These are phyloP conservation scores for Trichophyton simii DNA, from an alignment of 2,329 filamentous ascomycete species.

Conservation along the genomic window DNA sequence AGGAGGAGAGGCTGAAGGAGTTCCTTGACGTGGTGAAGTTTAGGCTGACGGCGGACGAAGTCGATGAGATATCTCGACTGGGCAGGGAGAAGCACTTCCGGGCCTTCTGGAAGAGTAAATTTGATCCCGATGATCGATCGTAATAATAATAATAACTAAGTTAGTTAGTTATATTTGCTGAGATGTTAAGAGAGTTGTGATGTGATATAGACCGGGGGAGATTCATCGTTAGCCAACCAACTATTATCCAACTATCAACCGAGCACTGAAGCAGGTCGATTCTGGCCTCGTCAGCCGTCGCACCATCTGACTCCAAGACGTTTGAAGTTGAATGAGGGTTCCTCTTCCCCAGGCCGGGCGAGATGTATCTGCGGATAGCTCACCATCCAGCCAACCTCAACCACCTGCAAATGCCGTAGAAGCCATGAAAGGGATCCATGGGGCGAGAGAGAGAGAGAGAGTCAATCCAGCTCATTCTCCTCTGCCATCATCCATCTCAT, in stretches of 20 bases:
- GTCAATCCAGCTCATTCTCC: too few relatives aligned
- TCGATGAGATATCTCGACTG: conserved; percentile 39
- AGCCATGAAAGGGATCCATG: too few relatives aligned
- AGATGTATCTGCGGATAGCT: too few relatives aligned
- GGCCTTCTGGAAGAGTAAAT: conserved; percentile 41
- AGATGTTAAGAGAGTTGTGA: too few relatives aligned
- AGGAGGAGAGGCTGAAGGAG: conserved; percentile 47
- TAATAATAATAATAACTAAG: conserved; percentile 4
- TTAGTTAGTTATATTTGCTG: neutral
- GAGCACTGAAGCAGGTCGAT: too few relatives aligned
- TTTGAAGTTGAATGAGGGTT: neutral
- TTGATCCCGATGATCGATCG: conserved; percentile 33
- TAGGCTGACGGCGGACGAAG: conserved; percentile 46
- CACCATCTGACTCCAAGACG: neutral
- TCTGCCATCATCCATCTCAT: too few relatives aligned
- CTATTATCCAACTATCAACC: too few relatives aligned
- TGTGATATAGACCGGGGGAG: neutral
- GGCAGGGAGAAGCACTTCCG: conserved; percentile 41
- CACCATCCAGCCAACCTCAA: too few relatives aligned
- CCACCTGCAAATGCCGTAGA: too few relatives aligned
- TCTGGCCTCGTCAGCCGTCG: neutral
- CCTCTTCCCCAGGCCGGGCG: neutral
- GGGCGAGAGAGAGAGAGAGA: too few relatives aligned
- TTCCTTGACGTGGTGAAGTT: conserved; percentile 46
- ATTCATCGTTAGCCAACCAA: too few relatives aligned